A percentile compares a stretch with the other conserved stretches of the same genome.
These are phyloP conservation scores for Aspergillus tubingensis DNA, from an alignment of 2,329 filamentous ascomycete species.

Conservation along the genomic window DNA sequence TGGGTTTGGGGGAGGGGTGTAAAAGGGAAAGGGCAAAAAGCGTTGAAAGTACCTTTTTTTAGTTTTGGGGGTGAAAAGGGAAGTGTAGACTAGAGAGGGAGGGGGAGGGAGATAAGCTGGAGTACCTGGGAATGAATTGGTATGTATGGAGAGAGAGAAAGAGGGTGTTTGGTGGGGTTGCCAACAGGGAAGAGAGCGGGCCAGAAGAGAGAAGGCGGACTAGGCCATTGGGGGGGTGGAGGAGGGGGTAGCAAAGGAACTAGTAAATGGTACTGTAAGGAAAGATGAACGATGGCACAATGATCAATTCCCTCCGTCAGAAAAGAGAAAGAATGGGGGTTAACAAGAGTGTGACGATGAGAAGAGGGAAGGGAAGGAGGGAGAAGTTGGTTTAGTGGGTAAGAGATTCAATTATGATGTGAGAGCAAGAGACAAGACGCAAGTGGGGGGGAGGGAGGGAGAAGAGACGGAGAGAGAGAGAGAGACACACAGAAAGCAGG, in stretches of 20 bases:
- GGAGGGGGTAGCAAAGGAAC: neutral
- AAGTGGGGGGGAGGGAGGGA: neutral
- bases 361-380: neutral
- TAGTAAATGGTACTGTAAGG: neutral
- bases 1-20: neutral
- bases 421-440: neutral
- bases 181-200: neutral
- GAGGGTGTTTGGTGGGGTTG: constrained; percentile 3
- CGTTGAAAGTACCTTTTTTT: neutral
- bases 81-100: neutral
- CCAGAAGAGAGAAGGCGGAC: constrained; percentile 1
- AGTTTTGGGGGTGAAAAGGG: neutral
- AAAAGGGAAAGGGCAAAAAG: neutral
- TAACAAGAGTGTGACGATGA: neutral
- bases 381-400: neutral
- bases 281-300: neutral
- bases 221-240: constrained; percentile 14
- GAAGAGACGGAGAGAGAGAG: neutral
- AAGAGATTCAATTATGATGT: neutral
- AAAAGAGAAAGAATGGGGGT: neutral
- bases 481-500: neutral
- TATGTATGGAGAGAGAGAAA: neutral
- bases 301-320: neutral
- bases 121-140: constrained; percentile 14
- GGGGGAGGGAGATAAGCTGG: constrained; percentile 4